These are phyloP conservation scores for Curvularia sp. DNA, from an alignment of 2,329 filamentous ascomycete genomes.

Conservation along the genomic window DNA sequence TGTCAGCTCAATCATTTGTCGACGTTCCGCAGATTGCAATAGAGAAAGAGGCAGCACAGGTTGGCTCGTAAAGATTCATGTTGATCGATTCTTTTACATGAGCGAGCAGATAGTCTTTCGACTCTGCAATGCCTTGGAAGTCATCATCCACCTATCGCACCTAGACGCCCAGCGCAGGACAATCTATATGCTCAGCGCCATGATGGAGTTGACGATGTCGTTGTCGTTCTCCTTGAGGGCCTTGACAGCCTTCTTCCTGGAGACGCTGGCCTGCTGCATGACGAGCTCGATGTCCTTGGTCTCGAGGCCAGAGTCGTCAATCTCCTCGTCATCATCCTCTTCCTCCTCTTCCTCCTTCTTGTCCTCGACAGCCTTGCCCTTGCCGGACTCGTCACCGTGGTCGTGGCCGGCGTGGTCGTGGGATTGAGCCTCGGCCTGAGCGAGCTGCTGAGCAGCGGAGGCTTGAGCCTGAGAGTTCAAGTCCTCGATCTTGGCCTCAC, in stretches of 20 bases:
- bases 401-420: slow-evolving; percentile 74
- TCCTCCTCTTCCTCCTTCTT: slow-evolving; percentile 63
- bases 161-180: slow-evolving; percentile 16
- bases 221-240: slow-evolving; percentile 99
- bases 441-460: slow-evolving; percentile 93
- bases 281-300: slow-evolving; percentile 99
- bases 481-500: slow-evolving; percentile 99
- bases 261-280: slow-evolving; percentile 97
- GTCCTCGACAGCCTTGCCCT: slow-evolving; percentile 70
- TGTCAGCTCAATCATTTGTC: slow-evolving; percentile 1
- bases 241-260: slow-evolving; percentile 98
- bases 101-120: slow-evolving; percentile 22
- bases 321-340: slow-evolving; percentile 87
- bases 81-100: slow-evolving; percentile 37
- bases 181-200: slow-evolving; percentile 75
- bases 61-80: slow-evolving; percentile 28
- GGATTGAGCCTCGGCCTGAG: slow-evolving; percentile 70
- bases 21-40: neutral
- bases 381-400: slow-evolving; percentile 72
- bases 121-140: slow-evolving; percentile 23
- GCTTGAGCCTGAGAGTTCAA: slow-evolving; percentile 98
- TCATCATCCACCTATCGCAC: slow-evolving; percentile 24
- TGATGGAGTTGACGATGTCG: slow-evolving; percentile 99
- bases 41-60: slow-evolving; percentile 1
- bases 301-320: slow-evolving; percentile 92